Evolutionary conservation across 306 rosid species (phyloP).

Genomic region (Quercus glauca): DNA sequence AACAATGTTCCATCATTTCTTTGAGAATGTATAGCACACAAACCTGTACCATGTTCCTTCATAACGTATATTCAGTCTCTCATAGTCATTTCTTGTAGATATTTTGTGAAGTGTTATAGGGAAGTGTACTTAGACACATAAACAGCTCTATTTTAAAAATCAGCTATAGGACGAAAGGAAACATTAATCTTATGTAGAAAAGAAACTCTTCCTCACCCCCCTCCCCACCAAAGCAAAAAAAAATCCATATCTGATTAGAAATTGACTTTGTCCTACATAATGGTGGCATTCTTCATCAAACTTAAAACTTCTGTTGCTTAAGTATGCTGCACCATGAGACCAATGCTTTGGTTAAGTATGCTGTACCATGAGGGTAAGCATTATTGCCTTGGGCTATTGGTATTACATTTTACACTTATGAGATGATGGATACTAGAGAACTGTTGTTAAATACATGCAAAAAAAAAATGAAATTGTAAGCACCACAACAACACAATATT

Average conservation of each 20-base stretch:
- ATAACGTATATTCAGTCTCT: not conserved
- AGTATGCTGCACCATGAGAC: not conserved
- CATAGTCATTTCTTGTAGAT: not conserved
- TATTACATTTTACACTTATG: not conserved
- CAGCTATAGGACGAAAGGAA: not conserved
- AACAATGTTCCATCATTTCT: not conserved
- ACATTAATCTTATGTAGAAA: not conserved
- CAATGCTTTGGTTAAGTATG: not conserved
- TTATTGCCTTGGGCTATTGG: not conserved
- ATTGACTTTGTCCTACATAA: not conserved
- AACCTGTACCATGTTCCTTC: not conserved
- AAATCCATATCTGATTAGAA: not conserved
- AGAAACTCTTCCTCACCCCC: not conserved
- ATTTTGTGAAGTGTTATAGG: not conserved
- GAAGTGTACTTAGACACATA: not conserved
- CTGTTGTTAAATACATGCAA: too few species aligned
- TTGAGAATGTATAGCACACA: not conserved
- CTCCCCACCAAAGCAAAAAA: not conserved
- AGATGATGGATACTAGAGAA: not conserved
- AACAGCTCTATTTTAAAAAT: not conserved
- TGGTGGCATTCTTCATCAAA: not conserved
- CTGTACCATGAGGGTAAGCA: not conserved
- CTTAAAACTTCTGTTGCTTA: not conserved
- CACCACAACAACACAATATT: too few species aligned
- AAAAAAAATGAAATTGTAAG: not conserved